Conservation (phyloP, 139 green algal species). For the Chlorella sp. region DNA sequence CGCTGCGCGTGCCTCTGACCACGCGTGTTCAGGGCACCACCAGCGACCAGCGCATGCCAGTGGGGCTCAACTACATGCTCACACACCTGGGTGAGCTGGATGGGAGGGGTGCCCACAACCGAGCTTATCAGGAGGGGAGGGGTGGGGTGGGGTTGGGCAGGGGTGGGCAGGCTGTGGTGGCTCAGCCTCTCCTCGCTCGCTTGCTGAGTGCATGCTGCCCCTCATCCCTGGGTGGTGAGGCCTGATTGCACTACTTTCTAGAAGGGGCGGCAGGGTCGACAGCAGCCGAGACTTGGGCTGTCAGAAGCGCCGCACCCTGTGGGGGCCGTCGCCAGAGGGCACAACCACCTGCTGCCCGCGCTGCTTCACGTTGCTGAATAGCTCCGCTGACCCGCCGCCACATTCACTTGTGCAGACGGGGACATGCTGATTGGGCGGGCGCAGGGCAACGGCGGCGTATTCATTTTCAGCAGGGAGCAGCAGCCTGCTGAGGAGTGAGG, state of each 20-base stretch:
- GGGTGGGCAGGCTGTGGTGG: background rate
- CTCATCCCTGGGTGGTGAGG: too few relatives aligned
- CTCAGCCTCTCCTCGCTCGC: background rate
- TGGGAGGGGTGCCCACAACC: background rate
- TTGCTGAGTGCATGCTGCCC: background rate
- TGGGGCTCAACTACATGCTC: conserved; percentile 51
- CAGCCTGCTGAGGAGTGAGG: background rate
- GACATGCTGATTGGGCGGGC: conserved; percentile 61
- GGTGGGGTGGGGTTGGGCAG: background rate
- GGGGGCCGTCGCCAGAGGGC: too few relatives aligned
- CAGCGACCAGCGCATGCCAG: conserved; percentile 6
- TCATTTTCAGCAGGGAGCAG: conserved; percentile 48
- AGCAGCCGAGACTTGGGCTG: too few relatives aligned
- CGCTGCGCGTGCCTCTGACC: conserved; percentile 31
- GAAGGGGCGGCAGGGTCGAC: too few relatives aligned
- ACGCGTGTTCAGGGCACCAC: conserved; percentile 18
- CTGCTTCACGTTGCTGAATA: background rate
- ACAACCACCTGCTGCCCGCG: too few relatives aligned
- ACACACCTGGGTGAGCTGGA: conserved; percentile 39
- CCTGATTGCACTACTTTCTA: too few relatives aligned
- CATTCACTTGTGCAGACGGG: conserved; percentile 32
- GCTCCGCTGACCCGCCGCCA: background rate
- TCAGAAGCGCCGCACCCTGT: too few relatives aligned
- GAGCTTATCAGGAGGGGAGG: background rate
- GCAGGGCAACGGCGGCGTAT: conserved; percentile 48